Evolutionary conservation across 306 rosid species (phyloP), one percentile per base, ranked within the genome.

Genomic region (Vicia villosa): DNA sequence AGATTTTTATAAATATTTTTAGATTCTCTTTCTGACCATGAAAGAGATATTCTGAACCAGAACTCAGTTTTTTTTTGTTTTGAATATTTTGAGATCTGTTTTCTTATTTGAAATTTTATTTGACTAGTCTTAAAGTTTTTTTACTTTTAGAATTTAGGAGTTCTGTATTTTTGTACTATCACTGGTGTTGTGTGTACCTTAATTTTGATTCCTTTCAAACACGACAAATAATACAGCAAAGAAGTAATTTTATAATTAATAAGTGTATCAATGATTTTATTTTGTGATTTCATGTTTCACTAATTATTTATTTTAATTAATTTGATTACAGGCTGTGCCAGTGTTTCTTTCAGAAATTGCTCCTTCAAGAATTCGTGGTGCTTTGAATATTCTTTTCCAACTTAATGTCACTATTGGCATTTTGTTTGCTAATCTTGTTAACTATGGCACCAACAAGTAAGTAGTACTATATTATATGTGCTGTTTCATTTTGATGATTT

Each of bases 321-420:
- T 66, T 34, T 70, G 65, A 51, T 80, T 38, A 66, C 87, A 93
- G 98, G 98, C 97, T 0, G 97, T 90, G 21, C 97, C 98, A 10
- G 52, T 93, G 68, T 93, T 93, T 30, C 90, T 93, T 30, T 93
- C 97, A 0, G 98, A 93, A 76, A 93, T 93, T 4, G 97, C 97
- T 8, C 98, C 98, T 1, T 68, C 98, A 19, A 93, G 97, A 77
- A 93, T 93, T 3, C 94, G 98, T 15, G 98, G 98, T 78, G 97
- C 74, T 8, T 78, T 93, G 49, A 93, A 93, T 76, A 93, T 93
- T 11, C 59, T 90, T 19, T 93, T 93, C 63, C 97, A 93, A 55
- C 90, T 93, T 14, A 88, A 93, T 45, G 30, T 90, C 75, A 93
- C 97, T 42, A 72, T 93, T 17, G 98, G 98, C 45, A 93, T 93